These are phyloP conservation scores for Coccomyxa sp. DNA, from an alignment of 139 green algal genomes.

Conservation along the genomic window DNA sequence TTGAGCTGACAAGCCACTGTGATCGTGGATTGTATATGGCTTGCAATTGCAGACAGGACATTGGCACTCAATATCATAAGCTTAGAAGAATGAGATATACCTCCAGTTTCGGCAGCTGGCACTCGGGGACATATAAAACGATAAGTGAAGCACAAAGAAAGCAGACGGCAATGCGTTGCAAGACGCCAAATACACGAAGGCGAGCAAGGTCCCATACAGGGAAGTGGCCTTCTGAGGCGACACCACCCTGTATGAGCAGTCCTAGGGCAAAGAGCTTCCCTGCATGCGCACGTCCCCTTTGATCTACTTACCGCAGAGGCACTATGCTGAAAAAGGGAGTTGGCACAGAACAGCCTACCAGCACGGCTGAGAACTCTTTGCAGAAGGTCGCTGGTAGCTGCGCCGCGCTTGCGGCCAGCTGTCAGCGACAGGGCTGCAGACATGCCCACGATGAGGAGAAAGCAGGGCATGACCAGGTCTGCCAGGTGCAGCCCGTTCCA, in stretches of 20 bases:
- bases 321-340: not conserved
- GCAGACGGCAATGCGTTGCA: not conserved
- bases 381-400: not conserved
- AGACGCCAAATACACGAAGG: not conserved
- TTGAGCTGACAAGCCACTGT: too few relatives aligned
- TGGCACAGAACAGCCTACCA: not conserved
- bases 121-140: not conserved
- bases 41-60: too few relatives aligned
- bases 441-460: not conserved
- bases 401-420: not conserved
- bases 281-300: not conserved
- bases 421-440: not conserved
- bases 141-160: not conserved
- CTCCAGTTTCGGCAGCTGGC: not conserved
- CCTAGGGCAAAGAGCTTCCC: not conserved
- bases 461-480: not conserved
- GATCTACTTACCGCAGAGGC: not conserved
- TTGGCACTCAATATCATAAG: not conserved
- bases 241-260: not conserved
- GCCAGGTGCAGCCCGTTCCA: conserved; percentile 1
- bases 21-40: too few relatives aligned
- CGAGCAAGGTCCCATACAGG: not conserved
- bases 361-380: not conserved
- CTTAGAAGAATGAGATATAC: not conserved
- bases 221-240: not conserved